phyloP scores from a whole-genome alignment of 2,329 filamentous ascomycete genomes.

The Colletotrichum theobromicola region DNA sequence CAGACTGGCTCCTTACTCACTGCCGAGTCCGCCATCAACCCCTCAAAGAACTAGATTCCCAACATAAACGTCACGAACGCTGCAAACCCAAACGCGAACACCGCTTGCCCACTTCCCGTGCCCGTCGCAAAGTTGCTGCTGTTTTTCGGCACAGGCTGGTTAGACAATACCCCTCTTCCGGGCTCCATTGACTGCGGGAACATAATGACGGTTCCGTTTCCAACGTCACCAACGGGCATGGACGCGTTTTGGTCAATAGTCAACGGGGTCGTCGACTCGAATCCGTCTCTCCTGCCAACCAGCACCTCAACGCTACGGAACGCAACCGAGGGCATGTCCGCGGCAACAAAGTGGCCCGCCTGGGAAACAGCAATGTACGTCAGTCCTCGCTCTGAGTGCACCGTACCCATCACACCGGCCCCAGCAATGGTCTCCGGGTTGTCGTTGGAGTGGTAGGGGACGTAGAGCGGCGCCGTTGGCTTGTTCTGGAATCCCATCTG shows the following conservation, averaged over 20 bases:
- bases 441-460: slow-evolving; percentile 56
- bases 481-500: slow-evolving; percentile 69
- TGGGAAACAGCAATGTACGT: slow-evolving; percentile 71
- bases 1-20: neutral
- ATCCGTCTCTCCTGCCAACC: slow-evolving; percentile 69
- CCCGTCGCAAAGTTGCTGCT: neutral
- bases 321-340: slow-evolving; percentile 71
- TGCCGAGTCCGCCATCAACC: too few species aligned
- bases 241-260: slow-evolving; percentile 23
- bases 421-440: slow-evolving; percentile 52
- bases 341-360: slow-evolving; percentile 71
- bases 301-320: slow-evolving; percentile 79
- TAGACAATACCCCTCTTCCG: neutral
- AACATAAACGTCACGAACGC: neutral
- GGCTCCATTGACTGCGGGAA: slow-evolving; percentile 11
- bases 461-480: slow-evolving; percentile 69
- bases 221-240: neutral
- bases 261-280: slow-evolving; percentile 49
- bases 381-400: slow-evolving; percentile 76
- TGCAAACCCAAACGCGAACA: neutral
- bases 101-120: neutral
- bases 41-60: neutral
- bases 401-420: slow-evolving; percentile 71
- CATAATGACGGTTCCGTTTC: slow-evolving; percentile 7
- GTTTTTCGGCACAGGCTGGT: neutral